phyloP scores from a whole-genome alignment of 73 alveolate species.

The Stentor roeselii region DNA sequence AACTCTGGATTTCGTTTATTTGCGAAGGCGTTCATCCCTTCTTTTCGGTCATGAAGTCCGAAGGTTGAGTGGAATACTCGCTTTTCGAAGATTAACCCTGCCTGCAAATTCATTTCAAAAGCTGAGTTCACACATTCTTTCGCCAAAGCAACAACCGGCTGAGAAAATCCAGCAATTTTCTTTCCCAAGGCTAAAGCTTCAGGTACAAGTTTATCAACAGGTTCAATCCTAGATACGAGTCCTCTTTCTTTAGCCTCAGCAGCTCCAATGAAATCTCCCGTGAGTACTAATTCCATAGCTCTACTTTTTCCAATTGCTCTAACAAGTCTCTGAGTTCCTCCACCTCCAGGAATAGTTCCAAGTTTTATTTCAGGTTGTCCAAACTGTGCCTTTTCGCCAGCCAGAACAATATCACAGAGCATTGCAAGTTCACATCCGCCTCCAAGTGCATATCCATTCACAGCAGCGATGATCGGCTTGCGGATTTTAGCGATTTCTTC shows the following conservation, averaged over 20 bases:
- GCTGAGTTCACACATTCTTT: conserved; percentile 93
- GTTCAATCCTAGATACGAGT: conserved; percentile 83
- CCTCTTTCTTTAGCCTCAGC: conserved; percentile 92
- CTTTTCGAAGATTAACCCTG: conserved; percentile 87
- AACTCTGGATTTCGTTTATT: conserved; percentile 86
- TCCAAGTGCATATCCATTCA: conserved; percentile 98
- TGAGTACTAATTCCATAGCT: conserved; percentile 93
- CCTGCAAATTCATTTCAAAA: conserved; percentile 75
- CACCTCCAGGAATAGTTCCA: conserved; percentile 98
- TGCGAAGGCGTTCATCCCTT: conserved; percentile 95
- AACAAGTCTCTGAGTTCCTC: conserved; percentile 97
- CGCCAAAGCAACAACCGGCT: conserved; percentile 82
- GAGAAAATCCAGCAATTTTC: conserved; percentile 76
- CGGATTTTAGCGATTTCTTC: conserved; percentile 55
- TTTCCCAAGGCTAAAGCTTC: conserved; percentile 81
- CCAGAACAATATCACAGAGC: conserved; percentile 96
- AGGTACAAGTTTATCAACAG: conserved; percentile 69
- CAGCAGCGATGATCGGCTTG: conserved; percentile 96
- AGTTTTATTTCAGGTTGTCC: conserved; percentile 97
- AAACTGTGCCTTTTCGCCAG: conserved; percentile 94
- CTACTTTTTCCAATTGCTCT: conserved; percentile 93
- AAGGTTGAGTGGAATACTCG: conserved; percentile 92
- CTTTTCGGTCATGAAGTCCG: conserved; percentile 91
- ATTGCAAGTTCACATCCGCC: conserved; percentile 99
- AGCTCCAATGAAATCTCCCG: conserved; percentile 94